Evolutionary conservation across 805 yeast species (phyloP).

Genomic region (Kazachstania kunashirensis): DNA sequence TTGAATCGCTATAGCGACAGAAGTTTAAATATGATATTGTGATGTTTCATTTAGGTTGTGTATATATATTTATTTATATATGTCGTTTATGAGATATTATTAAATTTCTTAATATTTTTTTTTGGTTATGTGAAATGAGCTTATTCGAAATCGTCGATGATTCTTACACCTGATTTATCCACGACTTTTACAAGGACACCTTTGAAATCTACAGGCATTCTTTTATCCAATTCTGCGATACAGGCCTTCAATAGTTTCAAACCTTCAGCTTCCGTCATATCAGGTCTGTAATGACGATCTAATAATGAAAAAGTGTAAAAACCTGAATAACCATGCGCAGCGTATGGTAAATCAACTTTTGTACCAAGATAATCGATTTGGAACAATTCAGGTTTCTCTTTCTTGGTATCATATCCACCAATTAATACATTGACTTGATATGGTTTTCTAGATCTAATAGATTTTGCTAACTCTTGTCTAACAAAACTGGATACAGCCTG

Average conservation of each 20-base stretch:
- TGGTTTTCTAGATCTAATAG: conserved; percentile 89
- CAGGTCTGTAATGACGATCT: conserved; percentile 80
- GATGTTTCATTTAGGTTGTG: neutral
- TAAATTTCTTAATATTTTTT: too few relatives aligned
- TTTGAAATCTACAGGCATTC: conserved; percentile 79
- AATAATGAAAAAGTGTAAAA: conserved; percentile 83
- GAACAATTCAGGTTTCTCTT: conserved; percentile 54
- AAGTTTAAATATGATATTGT: too few relatives aligned
- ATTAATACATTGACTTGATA: conserved; percentile 86
- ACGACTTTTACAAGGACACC: conserved; percentile 67
- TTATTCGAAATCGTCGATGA: conserved; percentile 24
- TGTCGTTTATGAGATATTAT: too few relatives aligned
- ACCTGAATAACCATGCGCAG: conserved; percentile 98
- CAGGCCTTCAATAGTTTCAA: conserved; percentile 62
- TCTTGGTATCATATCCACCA: conserved; percentile 64
- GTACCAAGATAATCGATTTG: conserved; percentile 95
- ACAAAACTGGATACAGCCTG: conserved; percentile 81
- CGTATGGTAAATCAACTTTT: conserved; percentile 82
- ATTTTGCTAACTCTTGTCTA: conserved; percentile 77
- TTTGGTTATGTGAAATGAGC: too few relatives aligned
- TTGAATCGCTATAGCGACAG: too few relatives aligned
- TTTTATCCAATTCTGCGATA: conserved; percentile 63
- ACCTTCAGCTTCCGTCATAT: conserved; percentile 70
- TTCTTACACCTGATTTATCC: conserved; percentile 50
- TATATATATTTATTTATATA: too few relatives aligned